Evolutionary conservation across 2,329 filamentous ascomycete species (phyloP), one percentile per base, ranked within the genome.

Genomic region (Periconia digitata): DNA sequence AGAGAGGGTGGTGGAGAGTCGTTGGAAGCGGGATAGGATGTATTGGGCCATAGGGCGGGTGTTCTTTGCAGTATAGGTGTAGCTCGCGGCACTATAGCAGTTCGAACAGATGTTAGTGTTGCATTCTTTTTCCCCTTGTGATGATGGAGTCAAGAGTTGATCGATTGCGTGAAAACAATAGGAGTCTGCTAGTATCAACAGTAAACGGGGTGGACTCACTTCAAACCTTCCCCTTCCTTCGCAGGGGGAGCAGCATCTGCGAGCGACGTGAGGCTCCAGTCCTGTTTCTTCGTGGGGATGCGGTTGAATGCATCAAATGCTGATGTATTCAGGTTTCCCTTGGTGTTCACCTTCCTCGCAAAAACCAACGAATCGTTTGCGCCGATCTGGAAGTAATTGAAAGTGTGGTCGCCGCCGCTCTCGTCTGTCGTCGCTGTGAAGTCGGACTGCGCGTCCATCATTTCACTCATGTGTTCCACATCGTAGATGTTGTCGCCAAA

Each of bases 401-500:
- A 32, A 10, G 27, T 32, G 27, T 32, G 41, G 34, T 54, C 48
- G 29, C 20, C 24, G 27, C 20, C 24, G 8, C 18, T 41, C 42
- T 49, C 45, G 16, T 37, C 34, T 2, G 27, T 32, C 5, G 27
- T 12, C 8, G 51, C 40, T n/a, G 46, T 44, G 21, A 54, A 54
- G 8, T 49, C 40, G 10, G 49, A 13, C 23, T 51, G 18, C 15
- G 40, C 40, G 21, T 54, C 45, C 29, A 56, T 12, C 18, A 56
- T 36, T 6, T 42, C 43, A 16, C 47, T 32, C 1, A 43, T 47
- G 29, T 54, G 40, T 1, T 49, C 18, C 8, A 40, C n/a, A n/a
- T n/a, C 17, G 24, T 50, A 34, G n/a, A 54, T n/a, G 15, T 38
- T 54, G 13, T 50, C 36, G 6, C 51, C 51, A 23, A 46, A 50